Evolutionary conservation across 2,329 filamentous ascomycete species (phyloP).

Genomic region (Aspergillus pseudotamarii): DNA sequence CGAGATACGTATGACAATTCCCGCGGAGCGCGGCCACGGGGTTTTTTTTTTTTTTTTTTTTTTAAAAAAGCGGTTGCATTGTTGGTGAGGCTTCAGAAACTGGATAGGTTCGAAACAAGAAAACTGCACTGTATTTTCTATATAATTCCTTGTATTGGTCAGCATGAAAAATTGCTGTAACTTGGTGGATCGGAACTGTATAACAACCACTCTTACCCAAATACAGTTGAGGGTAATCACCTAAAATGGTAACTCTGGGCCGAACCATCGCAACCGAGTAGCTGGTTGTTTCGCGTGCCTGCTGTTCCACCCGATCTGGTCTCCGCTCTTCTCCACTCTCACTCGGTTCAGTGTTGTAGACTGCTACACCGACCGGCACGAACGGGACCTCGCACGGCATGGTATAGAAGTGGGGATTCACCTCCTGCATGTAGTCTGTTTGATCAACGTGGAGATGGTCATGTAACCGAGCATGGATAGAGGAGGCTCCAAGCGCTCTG

Average conservation of each 20-base stretch:
- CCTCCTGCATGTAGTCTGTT: background rate
- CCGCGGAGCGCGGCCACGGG: too few species aligned
- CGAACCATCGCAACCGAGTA: background rate
- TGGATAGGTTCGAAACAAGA: background rate
- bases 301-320: background rate
- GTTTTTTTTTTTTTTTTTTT: background rate
- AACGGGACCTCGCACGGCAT: background rate
- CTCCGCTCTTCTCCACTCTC: slow-evolving; percentile 3
- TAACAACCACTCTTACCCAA: background rate
- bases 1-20: background rate
- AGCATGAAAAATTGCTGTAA: background rate
- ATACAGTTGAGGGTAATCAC: background rate
- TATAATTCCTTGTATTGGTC: background rate
- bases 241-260: background rate
- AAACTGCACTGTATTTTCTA: background rate
- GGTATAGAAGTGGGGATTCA: background rate
- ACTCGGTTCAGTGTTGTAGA: background rate
- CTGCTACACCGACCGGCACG: background rate
- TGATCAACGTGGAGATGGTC: background rate
- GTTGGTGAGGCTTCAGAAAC: background rate
- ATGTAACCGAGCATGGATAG: background rate
- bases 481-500: background rate
- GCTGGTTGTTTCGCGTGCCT: background rate
- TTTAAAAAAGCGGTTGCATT: background rate
- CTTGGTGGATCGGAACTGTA: background rate